Conservation (phyloP, 495 filamentous ascomycete genomes). For the Aspergillus sclerotioniger region DNA sequence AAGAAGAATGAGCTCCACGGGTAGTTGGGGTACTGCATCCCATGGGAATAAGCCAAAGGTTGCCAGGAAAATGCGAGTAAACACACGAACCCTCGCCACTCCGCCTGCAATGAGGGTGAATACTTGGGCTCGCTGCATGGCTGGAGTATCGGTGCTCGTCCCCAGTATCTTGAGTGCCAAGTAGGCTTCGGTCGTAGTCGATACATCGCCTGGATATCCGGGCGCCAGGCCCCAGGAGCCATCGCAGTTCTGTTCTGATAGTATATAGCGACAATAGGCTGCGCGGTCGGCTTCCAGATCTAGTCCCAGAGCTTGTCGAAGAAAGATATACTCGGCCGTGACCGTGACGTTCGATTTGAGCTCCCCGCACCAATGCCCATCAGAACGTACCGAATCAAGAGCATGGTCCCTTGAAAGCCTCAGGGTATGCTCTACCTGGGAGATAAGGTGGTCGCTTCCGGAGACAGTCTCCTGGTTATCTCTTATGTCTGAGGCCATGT, state of each 20-base stretch:
- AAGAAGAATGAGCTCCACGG: slow-evolving; percentile 40
- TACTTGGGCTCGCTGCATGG: slow-evolving; percentile 27
- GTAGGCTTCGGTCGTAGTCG: slow-evolving; percentile 38
- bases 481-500: not conserved
- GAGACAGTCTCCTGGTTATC: not conserved
- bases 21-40: slow-evolving; percentile 37
- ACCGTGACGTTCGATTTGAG: slow-evolving; percentile 31
- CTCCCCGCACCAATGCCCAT: slow-evolving; percentile 43
- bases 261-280: slow-evolving; percentile 14
- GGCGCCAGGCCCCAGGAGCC: slow-evolving; percentile 43
- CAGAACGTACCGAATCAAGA: not conserved
- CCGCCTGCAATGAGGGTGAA: slow-evolving; percentile 36
- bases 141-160: slow-evolving; percentile 6
- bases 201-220: slow-evolving; percentile 35
- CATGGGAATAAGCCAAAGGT: slow-evolving; percentile 45
- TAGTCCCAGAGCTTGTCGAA: slow-evolving; percentile 28
- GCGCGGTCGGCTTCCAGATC: slow-evolving; percentile 17
- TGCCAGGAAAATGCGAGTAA: slow-evolving; percentile 39
- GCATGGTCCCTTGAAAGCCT: not conserved
- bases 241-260: slow-evolving; percentile 33
- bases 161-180: slow-evolving; percentile 43
- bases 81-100: slow-evolving; percentile 35
- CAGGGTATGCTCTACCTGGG: not conserved
- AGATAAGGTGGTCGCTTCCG: not conserved
- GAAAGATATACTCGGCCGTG: slow-evolving; percentile 39